These are phyloP conservation scores for Xylariaceae sp. DNA, from an alignment of 2,329 filamentous ascomycete species.

Conservation along the genomic window DNA sequence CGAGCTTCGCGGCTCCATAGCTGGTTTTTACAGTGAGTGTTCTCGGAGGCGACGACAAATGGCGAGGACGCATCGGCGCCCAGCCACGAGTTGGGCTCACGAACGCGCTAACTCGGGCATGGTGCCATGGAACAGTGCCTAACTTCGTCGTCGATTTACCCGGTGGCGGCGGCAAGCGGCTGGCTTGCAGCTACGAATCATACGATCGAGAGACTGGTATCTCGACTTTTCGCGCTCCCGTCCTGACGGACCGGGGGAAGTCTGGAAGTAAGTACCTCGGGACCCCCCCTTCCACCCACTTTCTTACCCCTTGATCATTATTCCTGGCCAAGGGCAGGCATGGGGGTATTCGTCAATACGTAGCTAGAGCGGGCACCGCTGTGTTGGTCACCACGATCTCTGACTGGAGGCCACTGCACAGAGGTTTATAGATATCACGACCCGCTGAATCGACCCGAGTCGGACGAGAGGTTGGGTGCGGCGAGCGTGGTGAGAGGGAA, in stretches of 20 bases:
- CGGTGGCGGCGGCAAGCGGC: slow-evolving; percentile 59
- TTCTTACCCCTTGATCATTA: too few species aligned
- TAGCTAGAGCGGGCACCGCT: too few species aligned
- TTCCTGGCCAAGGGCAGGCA: too few species aligned
- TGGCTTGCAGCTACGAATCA: slow-evolving; percentile 47
- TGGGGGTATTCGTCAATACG: too few species aligned
- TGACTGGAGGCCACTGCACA: too few species aligned
- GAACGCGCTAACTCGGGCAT: neutral
- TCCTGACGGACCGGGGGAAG: slow-evolving; percentile 43
- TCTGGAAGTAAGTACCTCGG: slow-evolving; percentile 27
- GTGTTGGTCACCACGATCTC: too few species aligned
- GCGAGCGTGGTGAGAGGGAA: too few species aligned
- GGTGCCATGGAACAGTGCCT: slow-evolving; percentile 34
- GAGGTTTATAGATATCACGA: slow-evolving; percentile 55
- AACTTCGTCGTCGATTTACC: slow-evolving; percentile 62
- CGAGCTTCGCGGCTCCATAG: slow-evolving; percentile 55
- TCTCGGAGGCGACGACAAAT: neutral
- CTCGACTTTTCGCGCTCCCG: slow-evolving; percentile 53
- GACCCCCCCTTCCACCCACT: too few species aligned
- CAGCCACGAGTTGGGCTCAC: neutral
- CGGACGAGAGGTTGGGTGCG: too few species aligned
- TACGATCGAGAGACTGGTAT: slow-evolving; percentile 53
- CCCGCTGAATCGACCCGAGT: slow-evolving; percentile 33
- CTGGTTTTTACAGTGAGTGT: slow-evolving; percentile 50
- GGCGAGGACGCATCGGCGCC: neutral